Evolutionary conservation across 1,139 yeast genomes (phyloP).

Genomic region (Saccharomycopsis hybrid): DNA sequence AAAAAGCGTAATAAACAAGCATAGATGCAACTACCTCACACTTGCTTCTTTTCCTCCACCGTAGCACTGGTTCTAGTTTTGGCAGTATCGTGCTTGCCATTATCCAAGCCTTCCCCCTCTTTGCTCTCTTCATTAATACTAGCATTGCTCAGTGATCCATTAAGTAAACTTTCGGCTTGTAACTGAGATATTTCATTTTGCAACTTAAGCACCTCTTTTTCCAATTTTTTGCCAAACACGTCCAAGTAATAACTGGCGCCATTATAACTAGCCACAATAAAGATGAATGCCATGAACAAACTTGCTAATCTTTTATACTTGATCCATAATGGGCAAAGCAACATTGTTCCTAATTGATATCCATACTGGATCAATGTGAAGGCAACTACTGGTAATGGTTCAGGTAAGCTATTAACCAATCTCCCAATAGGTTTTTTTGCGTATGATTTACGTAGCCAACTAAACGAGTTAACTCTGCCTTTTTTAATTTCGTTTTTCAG

Average conservation of each 20-base stretch:
- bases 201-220: slow-evolving; percentile 69
- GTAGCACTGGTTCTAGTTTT: too few species aligned
- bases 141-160: not conserved
- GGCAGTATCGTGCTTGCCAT: too few species aligned
- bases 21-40: too few species aligned
- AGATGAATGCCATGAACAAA: slow-evolving; percentile 61
- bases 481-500: slow-evolving; percentile 74
- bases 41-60: too few species aligned
- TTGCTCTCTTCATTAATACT: not conserved
- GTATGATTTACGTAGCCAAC: slow-evolving; percentile 69
- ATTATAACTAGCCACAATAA: slow-evolving; percentile 74
- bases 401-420: slow-evolving; percentile 77
- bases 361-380: slow-evolving; percentile 82
- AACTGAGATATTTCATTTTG: slow-evolving; percentile 59
- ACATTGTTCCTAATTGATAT: slow-evolving; percentile 85
- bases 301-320: slow-evolving; percentile 61
- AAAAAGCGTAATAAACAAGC: too few species aligned
- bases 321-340: slow-evolving; percentile 84
- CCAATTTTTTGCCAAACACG: slow-evolving; percentile 81
- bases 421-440: slow-evolving; percentile 61
- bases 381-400: slow-evolving; percentile 75
- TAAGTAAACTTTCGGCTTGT: slow-evolving; percentile 29
- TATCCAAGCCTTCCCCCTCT: not conserved
- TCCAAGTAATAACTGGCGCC: slow-evolving; percentile 95
- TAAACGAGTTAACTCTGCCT: slow-evolving; percentile 86